Evolutionary conservation across 2,329 filamentous ascomycete genomes (phyloP).

Genomic region (Daldinia sp.): DNA sequence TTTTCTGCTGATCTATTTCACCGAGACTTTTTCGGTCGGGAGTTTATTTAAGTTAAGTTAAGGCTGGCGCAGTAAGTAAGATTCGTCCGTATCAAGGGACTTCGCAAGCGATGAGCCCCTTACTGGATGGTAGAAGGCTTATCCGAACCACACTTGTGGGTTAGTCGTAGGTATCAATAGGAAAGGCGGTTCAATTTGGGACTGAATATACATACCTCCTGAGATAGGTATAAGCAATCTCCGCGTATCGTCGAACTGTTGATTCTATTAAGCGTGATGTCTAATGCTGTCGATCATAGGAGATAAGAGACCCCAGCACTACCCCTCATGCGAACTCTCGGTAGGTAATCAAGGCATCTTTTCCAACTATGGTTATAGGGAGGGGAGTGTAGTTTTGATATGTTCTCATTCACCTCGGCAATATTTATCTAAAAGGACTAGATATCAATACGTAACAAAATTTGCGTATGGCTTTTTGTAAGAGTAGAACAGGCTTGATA

Average conservation of each 20-base stretch:
- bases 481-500: background rate
- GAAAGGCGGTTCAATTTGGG: background rate
- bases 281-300: background rate
- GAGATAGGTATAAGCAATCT: background rate
- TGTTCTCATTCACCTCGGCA: conserved; percentile 4
- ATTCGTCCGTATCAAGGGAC: conserved; percentile 7
- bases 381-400: background rate
- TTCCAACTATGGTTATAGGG: background rate
- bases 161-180: background rate
- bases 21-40: background rate
- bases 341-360: background rate
- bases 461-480: background rate
- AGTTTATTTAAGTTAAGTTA: background rate
- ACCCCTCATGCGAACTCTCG: conserved; percentile 3
- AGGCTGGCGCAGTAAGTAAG: background rate
- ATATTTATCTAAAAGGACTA: background rate
- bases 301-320: conserved; percentile 4
- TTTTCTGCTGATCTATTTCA: conserved; percentile 5
- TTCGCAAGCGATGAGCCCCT: background rate
- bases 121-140: conserved; percentile 15
- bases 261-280: background rate
- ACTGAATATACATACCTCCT: background rate
- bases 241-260: background rate
- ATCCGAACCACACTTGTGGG: conserved; percentile 8
- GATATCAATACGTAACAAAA: background rate